phyloP scores from a whole-genome alignment of 2,329 filamentous ascomycete species.

The Penicillium sp. region DNA sequence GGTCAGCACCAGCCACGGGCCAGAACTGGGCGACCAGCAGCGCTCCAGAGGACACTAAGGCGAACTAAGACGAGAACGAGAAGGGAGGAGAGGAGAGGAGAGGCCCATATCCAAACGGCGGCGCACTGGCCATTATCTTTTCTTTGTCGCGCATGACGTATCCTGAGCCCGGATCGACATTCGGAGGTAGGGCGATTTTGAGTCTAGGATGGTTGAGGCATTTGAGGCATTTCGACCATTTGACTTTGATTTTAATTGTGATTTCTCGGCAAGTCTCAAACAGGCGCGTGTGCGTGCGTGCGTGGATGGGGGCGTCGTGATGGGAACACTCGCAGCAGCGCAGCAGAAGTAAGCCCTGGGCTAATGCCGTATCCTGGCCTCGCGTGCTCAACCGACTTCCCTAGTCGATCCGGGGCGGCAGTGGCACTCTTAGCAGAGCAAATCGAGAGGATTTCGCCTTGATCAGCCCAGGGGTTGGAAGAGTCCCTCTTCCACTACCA shows the following conservation, averaged over 20 bases:
- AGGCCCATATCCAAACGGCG: slow-evolving; percentile 16
- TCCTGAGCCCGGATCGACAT: slow-evolving; percentile 11
- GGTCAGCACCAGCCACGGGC: background rate
- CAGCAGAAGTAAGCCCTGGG: background rate
- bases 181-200: background rate
- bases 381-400: slow-evolving; percentile 10
- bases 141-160: slow-evolving; percentile 18
- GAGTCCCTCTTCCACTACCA: slow-evolving; percentile 9
- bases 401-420: slow-evolving; percentile 33
- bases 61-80: too few relatives aligned
- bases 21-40: slow-evolving; percentile 1
- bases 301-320: too few relatives aligned
- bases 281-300: too few relatives aligned
- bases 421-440: slow-evolving; percentile 24
- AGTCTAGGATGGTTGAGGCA: slow-evolving; percentile 2
- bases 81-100: too few relatives aligned
- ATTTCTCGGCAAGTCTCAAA: background rate
- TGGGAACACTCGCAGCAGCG: too few relatives aligned
- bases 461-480: slow-evolving; percentile 38
- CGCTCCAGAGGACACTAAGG: background rate
- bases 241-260: background rate
- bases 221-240: background rate
- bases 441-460: slow-evolving; percentile 26
- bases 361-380: slow-evolving; percentile 4
- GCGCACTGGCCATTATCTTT: slow-evolving; percentile 24